Percentiles rank a stretch among this genome's conserved stretches.
These are phyloP conservation scores for Patellaria atrata DNA, from an alignment of 495 filamentous ascomycete genomes.

Conservation along the genomic window DNA sequence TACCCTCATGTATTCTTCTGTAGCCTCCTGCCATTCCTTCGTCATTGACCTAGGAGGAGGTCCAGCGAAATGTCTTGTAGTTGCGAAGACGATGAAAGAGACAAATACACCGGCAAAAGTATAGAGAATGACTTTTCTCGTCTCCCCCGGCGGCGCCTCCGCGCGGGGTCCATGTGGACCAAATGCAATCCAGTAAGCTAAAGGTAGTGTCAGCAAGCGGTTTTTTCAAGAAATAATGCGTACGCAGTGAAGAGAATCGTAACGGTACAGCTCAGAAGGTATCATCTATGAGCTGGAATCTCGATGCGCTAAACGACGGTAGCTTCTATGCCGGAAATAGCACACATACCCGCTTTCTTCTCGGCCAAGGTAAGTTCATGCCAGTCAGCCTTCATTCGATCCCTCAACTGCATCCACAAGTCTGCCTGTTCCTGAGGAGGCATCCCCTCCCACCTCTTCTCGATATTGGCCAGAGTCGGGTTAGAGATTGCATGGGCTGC, in stretches of 20 bases:
- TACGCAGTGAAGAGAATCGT: no score
- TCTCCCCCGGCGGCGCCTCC: constrained; percentile 65
- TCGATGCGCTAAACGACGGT: not conserved
- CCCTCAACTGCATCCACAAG: constrained; percentile 91
- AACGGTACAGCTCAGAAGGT: no score
- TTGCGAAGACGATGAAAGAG: constrained; percentile 20
- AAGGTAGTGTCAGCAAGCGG: no score
- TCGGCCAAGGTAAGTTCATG: constrained; percentile 84
- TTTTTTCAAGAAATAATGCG: no score
- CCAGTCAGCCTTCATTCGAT: constrained; percentile 98
- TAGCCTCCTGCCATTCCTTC: constrained; percentile 85
- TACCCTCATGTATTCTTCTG: constrained; percentile 85
- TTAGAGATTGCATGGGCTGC: constrained; percentile 88
- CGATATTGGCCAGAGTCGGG: constrained; percentile 91
- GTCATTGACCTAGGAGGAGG: constrained; percentile 72
- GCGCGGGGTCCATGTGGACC: constrained; percentile 87
- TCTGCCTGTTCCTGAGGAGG: constrained; percentile 97
- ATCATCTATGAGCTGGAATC: not conserved
- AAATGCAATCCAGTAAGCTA: constrained; percentile 98
- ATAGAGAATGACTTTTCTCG: constrained; percentile 56
- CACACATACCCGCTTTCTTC: constrained; percentile 91
- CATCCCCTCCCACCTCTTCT: constrained; percentile 98
- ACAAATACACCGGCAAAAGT: constrained; percentile 39
- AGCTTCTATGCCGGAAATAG: no score
- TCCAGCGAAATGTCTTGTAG: constrained; percentile 35